Conservation (phyloP, 371 early-diverging fungal species). For the Syncephalastrum sp. region DNA sequence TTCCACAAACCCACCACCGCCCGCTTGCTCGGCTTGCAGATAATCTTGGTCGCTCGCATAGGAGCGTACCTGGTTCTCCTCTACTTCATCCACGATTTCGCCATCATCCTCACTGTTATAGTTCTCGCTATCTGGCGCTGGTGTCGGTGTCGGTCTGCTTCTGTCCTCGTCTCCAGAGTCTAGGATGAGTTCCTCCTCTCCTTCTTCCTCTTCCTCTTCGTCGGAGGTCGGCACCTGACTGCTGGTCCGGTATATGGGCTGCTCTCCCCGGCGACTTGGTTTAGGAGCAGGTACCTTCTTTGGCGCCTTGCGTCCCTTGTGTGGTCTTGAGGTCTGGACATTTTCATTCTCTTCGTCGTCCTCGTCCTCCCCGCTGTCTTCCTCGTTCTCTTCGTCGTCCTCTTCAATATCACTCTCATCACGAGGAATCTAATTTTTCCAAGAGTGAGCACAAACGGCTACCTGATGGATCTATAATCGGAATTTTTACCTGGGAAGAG, state of each 20-base stretch:
- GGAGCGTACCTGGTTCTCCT: too few species aligned
- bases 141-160: too few species aligned
- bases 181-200: slow-evolving; percentile 5
- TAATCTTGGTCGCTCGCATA: too few species aligned
- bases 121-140: too few species aligned
- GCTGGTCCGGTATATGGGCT: slow-evolving; percentile 12
- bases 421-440: slow-evolving; percentile 21
- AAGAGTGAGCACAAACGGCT: neutral
- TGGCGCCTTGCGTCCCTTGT: neutral
- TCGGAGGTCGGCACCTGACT: slow-evolving; percentile 20
- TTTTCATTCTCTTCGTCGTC: slow-evolving; percentile 1
- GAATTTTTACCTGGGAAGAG: slow-evolving; percentile 64
- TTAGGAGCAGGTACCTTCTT: neutral
- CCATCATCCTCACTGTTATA: too few species aligned
- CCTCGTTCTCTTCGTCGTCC: slow-evolving; percentile 16
- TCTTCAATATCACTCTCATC: slow-evolving; percentile 18
- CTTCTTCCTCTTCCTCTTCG: slow-evolving; percentile 22
- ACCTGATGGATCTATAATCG: neutral
- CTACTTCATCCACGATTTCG: too few species aligned
- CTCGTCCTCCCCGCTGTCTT: slow-evolving; percentile 13
- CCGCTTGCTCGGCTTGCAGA: too few species aligned
- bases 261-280: neutral
- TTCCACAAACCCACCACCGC: too few species aligned
- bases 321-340: slow-evolving; percentile 1
- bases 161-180: too few species aligned